Evolutionary conservation across 1,284 basidiomycete species (phyloP), one percentile per base, ranked within the genome.

Genomic region (Lentinula novae-zelandiae): DNA sequence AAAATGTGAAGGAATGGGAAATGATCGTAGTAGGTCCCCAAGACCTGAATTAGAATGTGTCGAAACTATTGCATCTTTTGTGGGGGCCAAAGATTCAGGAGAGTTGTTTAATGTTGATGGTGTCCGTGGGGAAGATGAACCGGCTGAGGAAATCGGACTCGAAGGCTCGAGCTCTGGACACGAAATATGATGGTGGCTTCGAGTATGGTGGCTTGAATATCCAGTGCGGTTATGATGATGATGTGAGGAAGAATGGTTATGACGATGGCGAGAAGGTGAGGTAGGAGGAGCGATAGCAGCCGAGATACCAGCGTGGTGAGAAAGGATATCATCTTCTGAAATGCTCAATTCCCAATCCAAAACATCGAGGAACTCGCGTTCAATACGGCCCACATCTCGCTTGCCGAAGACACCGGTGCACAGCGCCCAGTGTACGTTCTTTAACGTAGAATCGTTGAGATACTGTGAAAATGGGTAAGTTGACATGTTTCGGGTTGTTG

Each of bases 391-490:
- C 22, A 90, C 82, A 67, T 90, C 89, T 20, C 87, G 82, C 69
- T 89, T 89, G 68, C 88, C 88, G 68, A 90, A 90, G 38, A 90
- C 84, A 57, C 87, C 87, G 0, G 89, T 90, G 74, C 88, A 90
- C 12, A 88, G 75, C 10, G 88, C 87, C 87, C 87, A 90, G 72
- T 90, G 87, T 17, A 88, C 76, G 70, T 90, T 90, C 77, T 90
- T 90, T 17, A 90, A 76, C 12, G 88, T 89, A 17, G 86, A 88
- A 68, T 90, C 87, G 67, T 90, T 89, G 31, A 84, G 73, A 67
- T 90, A 90, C 87, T 89, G 63, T 15, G 56, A 50, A 10, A 67
- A 69, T 59, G 70, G 63, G 17, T 54, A 49, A 60, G 54, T 52
- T 57, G 57, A 51, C 60, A 53, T 50, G 54, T 67, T 56, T 12